Evolutionary conservation across 805 yeast species (phyloP), one percentile per base, ranked within the genome.

Genomic region (Wickerhamomyces bisporus): DNA sequence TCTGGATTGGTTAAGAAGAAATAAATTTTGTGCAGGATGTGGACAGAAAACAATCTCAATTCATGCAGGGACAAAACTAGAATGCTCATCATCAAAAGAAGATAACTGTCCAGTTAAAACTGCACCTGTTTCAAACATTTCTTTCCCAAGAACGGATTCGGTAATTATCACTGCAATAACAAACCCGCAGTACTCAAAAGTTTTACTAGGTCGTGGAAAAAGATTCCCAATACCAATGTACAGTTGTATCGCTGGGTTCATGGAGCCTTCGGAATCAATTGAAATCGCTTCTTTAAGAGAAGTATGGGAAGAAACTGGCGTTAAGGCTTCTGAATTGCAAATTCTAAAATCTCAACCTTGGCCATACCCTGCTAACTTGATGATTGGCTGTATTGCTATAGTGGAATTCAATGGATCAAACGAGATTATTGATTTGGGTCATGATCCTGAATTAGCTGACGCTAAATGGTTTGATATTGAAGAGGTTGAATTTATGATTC

Each of bases 231-330:
- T 65, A 40, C 58, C 64, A 35, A 75, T 86, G 79, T 91, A 81
- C 61, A 73, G 91, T 14, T 82, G 95, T 53, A 76, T 94, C 36
- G 96, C 98, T 4, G 98, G 98, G 4, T 93, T 93, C 60, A 79
- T 91, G 77, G 98, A 91, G 59, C 96, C 96, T 1, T 83, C 89
- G 21, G 98, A 91, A 64, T 78, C 94, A 2, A 78, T 91, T 16
- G 98, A 91, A 60, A 81, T 77, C 33, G 93, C 96, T 11, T 84
- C 91, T 17, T 66, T 80, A 32, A 69, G 98, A 45, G 98, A 91
- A 59, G 82, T 86, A 23, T 89, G 93, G 87, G 98, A 91, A 58
- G 98, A 91, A 60, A 81, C 97, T 5, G 98, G 98, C 7, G 83
- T 87, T 26, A 70, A 62, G 37, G 79, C 78, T 37, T 47, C 61